Evolutionary conservation across 116 monocot genomes (phyloP).

Genomic region (Posidonia oceanica): DNA sequence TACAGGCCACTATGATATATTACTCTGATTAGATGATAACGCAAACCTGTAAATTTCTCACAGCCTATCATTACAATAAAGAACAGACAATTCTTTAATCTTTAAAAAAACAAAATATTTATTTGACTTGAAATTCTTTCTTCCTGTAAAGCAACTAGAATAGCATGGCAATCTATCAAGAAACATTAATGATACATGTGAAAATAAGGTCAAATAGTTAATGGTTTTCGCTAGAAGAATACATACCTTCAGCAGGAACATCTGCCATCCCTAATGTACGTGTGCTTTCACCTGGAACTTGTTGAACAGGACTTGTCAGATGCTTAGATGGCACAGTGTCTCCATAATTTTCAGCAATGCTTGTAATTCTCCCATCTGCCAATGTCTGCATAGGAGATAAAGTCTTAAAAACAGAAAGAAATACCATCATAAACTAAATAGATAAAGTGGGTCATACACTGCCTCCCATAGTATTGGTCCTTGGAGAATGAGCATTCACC

Average conservation of each 20-base stretch:
- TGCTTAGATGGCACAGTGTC: conserved; percentile 62
- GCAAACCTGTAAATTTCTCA: too few species aligned
- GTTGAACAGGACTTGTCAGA: conserved; percentile 20
- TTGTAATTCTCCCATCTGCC: conserved; percentile 19
- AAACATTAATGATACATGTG: neutral
- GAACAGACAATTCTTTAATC: too few species aligned
- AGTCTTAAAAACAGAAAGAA: conserved; percentile 1
- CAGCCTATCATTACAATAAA: too few species aligned
- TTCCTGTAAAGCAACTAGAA: neutral
- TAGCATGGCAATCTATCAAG: neutral
- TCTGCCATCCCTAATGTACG: neutral
- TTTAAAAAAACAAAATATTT: too few species aligned
- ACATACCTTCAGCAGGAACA: conserved; percentile 17
- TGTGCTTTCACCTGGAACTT: conserved; percentile 11
- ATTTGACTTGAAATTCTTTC: too few species aligned
- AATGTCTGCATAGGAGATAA: conserved; percentile 20
- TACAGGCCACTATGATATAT: too few species aligned
- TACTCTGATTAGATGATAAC: too few species aligned
- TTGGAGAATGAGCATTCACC: conserved; percentile 27
- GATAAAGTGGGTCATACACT: conserved; percentile 21
- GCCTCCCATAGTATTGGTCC: conserved; percentile 2
- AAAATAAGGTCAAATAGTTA: neutral
- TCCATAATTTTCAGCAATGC: conserved; percentile 44
- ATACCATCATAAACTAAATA: neutral
- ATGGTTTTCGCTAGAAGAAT: neutral